These are phyloP conservation scores for Chenopodium formosanum DNA, from an alignment of 148 eudicot species.

Conservation along the genomic window DNA sequence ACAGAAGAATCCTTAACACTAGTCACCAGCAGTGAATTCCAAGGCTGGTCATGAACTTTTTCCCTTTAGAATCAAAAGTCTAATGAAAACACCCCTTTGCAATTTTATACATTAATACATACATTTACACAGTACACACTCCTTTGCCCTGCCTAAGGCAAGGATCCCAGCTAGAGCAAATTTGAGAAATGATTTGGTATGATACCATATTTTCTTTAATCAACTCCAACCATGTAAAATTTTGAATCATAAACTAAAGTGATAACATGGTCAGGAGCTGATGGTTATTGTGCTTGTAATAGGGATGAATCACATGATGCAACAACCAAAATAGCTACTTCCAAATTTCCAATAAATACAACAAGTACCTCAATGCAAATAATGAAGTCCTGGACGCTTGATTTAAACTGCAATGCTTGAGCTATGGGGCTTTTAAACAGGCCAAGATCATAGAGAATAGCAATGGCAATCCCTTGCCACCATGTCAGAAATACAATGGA, in stretches of 20 bases:
- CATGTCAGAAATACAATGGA: conserved; percentile 97
- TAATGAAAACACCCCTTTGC: background rate
- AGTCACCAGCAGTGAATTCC: background rate
- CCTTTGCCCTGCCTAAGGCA: background rate
- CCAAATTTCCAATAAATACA: background rate
- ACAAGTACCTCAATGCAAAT: conserved; percentile 94
- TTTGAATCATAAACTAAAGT: background rate
- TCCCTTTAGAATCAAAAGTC: background rate
- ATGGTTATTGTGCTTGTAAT: background rate
- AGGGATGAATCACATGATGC: background rate
- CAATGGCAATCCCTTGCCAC: conserved; percentile 99
- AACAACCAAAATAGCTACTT: background rate
- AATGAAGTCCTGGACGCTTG: conserved; percentile 92
- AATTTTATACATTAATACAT: background rate
- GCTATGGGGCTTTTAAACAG: conserved; percentile 90
- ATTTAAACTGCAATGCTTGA: conserved; percentile 85
- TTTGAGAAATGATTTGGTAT: background rate
- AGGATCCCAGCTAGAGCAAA: background rate
- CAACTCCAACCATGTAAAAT: background rate
- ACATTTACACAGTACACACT: background rate
- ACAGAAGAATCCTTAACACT: background rate
- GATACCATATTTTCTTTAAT: background rate
- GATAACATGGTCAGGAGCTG: background rate
- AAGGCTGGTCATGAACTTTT: background rate
- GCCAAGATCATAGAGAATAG: conserved; percentile 73